Percentiles rank a stretch among this genome's conserved stretches.
Evolutionary conservation across 2,329 filamentous ascomycete genomes (phyloP).

Genomic region (Hypoxylon sp.): DNA sequence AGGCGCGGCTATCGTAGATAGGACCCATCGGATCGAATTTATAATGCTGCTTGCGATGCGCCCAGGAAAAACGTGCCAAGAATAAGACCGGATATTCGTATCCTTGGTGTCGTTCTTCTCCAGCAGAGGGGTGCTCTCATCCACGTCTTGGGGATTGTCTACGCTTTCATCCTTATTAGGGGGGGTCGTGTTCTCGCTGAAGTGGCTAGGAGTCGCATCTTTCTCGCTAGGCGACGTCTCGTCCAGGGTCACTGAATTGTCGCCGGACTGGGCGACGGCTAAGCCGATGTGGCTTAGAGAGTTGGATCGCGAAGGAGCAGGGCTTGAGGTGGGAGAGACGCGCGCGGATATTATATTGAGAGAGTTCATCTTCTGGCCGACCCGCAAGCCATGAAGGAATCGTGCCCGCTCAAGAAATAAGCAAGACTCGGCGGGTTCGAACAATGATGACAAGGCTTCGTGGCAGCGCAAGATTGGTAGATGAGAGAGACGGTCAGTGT

Average conservation of each 20-base stretch:
- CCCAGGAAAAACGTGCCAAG: constrained; percentile 68
- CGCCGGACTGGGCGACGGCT: constrained; percentile 52
- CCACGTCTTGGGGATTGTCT: constrained; percentile 44
- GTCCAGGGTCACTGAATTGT: constrained; percentile 43
- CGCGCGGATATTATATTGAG: constrained; percentile 91
- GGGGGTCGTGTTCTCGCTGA: constrained; percentile 46
- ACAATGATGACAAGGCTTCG: background rate
- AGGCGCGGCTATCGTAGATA: constrained; percentile 80
- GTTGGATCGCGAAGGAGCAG: constrained; percentile 66
- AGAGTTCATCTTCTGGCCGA: constrained; percentile 84
- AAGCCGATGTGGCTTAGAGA: constrained; percentile 64
- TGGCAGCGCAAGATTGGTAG: constrained; percentile 10
- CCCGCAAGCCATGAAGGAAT: constrained; percentile 61
- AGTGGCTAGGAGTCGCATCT: constrained; percentile 42
- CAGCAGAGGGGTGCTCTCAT: constrained; percentile 77
- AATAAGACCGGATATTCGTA: constrained; percentile 49
- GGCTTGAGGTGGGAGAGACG: constrained; percentile 70
- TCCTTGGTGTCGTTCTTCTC: constrained; percentile 47
- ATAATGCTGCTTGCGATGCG: constrained; percentile 76
- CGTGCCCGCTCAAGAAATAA: constrained; percentile 34
- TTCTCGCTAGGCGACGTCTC: constrained; percentile 44
- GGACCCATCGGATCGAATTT: constrained; percentile 77
- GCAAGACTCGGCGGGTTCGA: constrained; percentile 21
- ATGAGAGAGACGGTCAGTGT: constrained; percentile 19
- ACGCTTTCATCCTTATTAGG: constrained; percentile 47